Conservation (phyloP, 257 asterid genomes). For the Paraleonurus japonicus region DNA sequence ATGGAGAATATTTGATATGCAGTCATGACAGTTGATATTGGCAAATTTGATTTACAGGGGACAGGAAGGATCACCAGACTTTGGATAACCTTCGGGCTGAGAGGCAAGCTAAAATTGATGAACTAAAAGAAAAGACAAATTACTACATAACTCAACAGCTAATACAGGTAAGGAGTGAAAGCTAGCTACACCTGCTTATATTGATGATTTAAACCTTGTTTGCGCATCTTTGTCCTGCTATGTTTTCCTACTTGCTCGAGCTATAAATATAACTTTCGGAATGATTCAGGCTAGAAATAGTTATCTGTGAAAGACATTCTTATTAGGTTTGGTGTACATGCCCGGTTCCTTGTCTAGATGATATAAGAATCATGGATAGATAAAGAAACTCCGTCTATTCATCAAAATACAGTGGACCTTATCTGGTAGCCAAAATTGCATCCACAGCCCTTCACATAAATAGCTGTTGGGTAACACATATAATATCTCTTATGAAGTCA, state of each 20-base stretch:
- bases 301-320: slow-evolving; percentile 4
- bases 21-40: background rate
- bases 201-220: slow-evolving; percentile 4
- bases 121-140: slow-evolving; percentile 89
- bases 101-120: slow-evolving; percentile 84
- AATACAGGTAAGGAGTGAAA: slow-evolving; percentile 68
- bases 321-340: background rate
- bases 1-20: background rate
- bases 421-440: background rate
- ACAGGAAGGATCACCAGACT: slow-evolving; percentile 68
- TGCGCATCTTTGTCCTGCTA: background rate
- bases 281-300: slow-evolving; percentile 4
- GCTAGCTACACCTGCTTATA: slow-evolving; percentile 6
- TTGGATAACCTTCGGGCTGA: slow-evolving; percentile 79
- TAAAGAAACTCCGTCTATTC: background rate
- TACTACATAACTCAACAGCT: slow-evolving; percentile 87
- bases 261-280: background rate
- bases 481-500: background rate
- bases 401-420: background rate
- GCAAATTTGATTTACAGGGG: slow-evolving; percentile 46
- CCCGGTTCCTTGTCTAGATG: background rate
- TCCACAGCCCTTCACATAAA: background rate
- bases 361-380: background rate
- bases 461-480: background rate
- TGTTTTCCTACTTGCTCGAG: background rate